Percentiles rank a stretch among this genome's conserved stretches.
Conservation (phyloP, 176 grass and related monocot species). For the Calamus simplicifolius region DNA sequence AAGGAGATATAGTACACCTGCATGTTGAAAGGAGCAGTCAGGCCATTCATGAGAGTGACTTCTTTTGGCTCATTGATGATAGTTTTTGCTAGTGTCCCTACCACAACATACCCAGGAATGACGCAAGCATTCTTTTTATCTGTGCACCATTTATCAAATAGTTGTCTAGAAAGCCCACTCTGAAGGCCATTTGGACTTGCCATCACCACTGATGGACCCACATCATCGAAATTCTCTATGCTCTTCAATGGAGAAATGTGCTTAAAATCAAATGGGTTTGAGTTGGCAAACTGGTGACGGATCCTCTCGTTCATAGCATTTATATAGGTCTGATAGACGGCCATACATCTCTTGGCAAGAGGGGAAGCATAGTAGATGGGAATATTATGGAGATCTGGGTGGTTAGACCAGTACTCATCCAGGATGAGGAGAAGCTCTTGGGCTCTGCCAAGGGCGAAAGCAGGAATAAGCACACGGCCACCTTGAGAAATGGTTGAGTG, state of each 20-base stretch:
- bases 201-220: slow-evolving; percentile 90
- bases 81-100: slow-evolving; percentile 78
- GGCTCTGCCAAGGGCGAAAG: slow-evolving; percentile 88
- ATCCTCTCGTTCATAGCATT: slow-evolving; percentile 98
- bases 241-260: slow-evolving; percentile 81
- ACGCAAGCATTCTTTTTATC: slow-evolving; percentile 97
- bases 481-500: slow-evolving; percentile 71
- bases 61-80: slow-evolving; percentile 94
- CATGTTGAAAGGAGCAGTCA: slow-evolving; percentile 87
- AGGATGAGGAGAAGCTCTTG: slow-evolving; percentile 87
- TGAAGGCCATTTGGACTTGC: slow-evolving; percentile 72
- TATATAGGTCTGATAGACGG: slow-evolving; percentile 97
- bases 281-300: slow-evolving; percentile 75
- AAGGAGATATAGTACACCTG: slow-evolving; percentile 89
- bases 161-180: slow-evolving; percentile 85
- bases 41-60: slow-evolving; percentile 82
- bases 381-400: slow-evolving; percentile 86
- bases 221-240: slow-evolving; percentile 92
- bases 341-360: slow-evolving; percentile 92
- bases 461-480: slow-evolving; percentile 81
- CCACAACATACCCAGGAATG: slow-evolving; percentile 86
- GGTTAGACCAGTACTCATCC: slow-evolving; percentile 93
- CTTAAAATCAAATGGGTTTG: slow-evolving; percentile 91
- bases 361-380: slow-evolving; percentile 95
- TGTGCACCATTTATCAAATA: slow-evolving; percentile 92